Evolutionary conservation across 163 green algal species (phyloP).

Genomic region (Chlamydomonas reinhardtii): DNA sequence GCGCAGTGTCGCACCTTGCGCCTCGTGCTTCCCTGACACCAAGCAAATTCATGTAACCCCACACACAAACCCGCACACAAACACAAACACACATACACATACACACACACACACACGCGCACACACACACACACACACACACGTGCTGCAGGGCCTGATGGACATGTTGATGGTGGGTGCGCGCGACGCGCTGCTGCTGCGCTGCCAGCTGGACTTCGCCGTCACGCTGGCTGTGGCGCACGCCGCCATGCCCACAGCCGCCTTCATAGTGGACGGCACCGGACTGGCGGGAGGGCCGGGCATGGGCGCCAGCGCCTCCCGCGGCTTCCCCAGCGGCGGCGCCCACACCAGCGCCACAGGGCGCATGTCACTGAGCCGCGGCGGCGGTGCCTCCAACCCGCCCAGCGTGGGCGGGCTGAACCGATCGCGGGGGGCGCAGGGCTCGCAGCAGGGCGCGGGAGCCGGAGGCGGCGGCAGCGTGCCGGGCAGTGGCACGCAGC

Average conservation of each 20-base stretch:
- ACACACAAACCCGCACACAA: no score
- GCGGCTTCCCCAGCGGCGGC: neutral
- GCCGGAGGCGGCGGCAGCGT: no score
- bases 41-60: no score
- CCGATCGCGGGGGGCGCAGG: no score
- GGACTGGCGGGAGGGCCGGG: neutral
- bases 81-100: no score
- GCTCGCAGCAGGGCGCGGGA: no score
- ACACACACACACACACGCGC: no score
- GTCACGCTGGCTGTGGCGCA: conserved; percentile 22
- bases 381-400: neutral
- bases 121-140: no score
- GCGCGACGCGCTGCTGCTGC: conserved; percentile 7
- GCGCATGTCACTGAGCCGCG: neutral
- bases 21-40: no score
- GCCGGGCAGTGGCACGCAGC: no score
- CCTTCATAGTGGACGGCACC: neutral
- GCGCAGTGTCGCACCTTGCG: no score
- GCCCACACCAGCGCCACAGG: no score
- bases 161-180: conserved; percentile 18
- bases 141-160: neutral
- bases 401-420: neutral
- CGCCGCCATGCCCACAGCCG: conserved; percentile 9
- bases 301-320: neutral
- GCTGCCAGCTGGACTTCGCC: conserved; percentile 22